Base-by-base conservation (phyloP, 805 yeast genomes). In the Yarrowia sp. region DNA sequence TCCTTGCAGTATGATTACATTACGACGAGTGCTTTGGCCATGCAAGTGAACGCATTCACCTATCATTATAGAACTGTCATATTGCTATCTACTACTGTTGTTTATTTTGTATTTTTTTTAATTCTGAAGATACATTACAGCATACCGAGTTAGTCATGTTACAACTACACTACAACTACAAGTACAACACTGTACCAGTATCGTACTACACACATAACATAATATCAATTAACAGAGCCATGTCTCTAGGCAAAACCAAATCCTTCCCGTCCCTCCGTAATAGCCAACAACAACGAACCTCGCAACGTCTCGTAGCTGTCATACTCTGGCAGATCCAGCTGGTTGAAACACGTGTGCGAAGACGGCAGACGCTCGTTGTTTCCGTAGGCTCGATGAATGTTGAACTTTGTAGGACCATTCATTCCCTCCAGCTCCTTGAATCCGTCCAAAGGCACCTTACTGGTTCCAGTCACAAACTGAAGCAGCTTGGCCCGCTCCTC, bases 401-500 rank as follows among this genome's bases (percentile, higher is more conserved):
- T 86, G 76, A 95, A 95, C 72, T 90, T 90, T 51, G 92, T 85
- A 8, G 86, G 81, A 1, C 97, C 98, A 71, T 85, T 85, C 67
- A 92, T 90, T 19, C 98, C 97, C 65, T 89, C 87, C 67, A 95
- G 80, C 70, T 88, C 96, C 70, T 89, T 88, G 74, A 95, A 95
- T 1, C 99, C 99, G 71, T 89, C 89, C 67, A 92, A 80, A 24
- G 99, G 99, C 9, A 95, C 98, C 75, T 92, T 92, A 67, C 96
- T 87, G 0, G 99, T 93, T 67, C 99, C 99, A 0, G 99, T 95
- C 1, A 96, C 93, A 79, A 95, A 95, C 74, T 95, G 99, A 66
- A 95, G 78, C 68, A 95, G 78, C 73, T 92, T 92, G 9, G 99
- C 99, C 56, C 96, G 82, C 73, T 95, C 98, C 74, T 95, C 99